Evolutionary conservation across 2,329 filamentous ascomycete species (phyloP).

Genomic region (Fusarium succisae): DNA sequence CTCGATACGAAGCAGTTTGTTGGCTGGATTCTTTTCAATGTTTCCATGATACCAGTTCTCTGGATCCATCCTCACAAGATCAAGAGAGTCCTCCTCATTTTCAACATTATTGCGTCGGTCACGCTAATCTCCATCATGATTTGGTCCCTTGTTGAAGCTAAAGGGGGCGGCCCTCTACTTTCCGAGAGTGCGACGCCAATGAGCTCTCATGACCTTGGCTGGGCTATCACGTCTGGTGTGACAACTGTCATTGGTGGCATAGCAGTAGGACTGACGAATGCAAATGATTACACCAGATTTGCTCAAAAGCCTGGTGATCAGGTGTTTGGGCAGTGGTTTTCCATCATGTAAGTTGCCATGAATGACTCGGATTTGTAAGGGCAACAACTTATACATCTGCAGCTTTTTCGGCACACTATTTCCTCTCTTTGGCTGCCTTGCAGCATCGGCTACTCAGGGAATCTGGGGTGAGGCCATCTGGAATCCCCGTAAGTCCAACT

Average conservation of each 20-base stretch:
- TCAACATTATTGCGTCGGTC: neutral
- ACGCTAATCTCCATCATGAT: neutral
- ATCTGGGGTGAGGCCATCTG: neutral
- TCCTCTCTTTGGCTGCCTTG: neutral
- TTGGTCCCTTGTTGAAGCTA: neutral
- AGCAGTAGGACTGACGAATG: neutral
- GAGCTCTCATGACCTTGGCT: neutral
- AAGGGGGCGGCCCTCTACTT: neutral
- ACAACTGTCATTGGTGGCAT: neutral
- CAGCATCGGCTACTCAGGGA: neutral
- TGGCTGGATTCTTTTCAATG: neutral
- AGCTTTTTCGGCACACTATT: neutral
- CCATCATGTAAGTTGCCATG: neutral
- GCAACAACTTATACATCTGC: neutral
- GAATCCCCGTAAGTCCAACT: neutral
- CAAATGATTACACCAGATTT: neutral
- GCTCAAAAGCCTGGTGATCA: neutral
- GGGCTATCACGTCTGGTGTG: neutral
- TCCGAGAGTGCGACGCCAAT: neutral
- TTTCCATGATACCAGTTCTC: neutral
- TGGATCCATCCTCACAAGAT: neutral
- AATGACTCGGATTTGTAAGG: rapidly evolving
- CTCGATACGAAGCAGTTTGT: neutral
- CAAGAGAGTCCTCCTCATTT: neutral
- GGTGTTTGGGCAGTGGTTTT: neutral